Evolutionary conservation across 495 filamentous ascomycete genomes (phyloP).

Genomic region (Letharia lupina): DNA sequence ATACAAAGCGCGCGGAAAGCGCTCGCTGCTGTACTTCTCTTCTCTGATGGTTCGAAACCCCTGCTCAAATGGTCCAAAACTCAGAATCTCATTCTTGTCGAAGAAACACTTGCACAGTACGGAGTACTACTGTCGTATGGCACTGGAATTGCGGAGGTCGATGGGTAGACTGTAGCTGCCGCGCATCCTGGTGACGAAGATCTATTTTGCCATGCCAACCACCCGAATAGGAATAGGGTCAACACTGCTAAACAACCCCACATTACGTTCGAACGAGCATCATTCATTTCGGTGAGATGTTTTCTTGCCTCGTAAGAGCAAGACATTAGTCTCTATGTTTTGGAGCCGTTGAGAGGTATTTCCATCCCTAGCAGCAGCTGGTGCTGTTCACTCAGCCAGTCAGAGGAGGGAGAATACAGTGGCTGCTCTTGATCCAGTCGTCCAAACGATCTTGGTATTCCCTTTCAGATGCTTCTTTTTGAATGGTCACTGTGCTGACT

Average conservation of each 20-base stretch:
- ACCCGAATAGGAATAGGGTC: slow-evolving; percentile 1
- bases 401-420: neutral
- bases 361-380: neutral
- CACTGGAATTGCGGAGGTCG: too few relatives aligned
- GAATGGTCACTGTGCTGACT: neutral
- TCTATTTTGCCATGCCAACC: neutral
- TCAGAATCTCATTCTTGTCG: neutral
- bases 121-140: neutral
- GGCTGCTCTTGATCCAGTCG: neutral
- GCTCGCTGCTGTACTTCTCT: neutral
- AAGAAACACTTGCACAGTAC: neutral
- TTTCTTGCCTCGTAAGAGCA: neutral
- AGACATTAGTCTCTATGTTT: neutral
- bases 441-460: neutral
- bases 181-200: neutral
- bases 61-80: neutral
- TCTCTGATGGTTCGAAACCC: neutral
- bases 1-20: neutral
- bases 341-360: neutral
- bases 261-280: neutral
- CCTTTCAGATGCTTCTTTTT: neutral
- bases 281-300: neutral
- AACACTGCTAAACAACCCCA: neutral
- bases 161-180: too few relatives aligned
- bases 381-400: neutral